Evolutionary conservation across 495 filamentous ascomycete species (phyloP).

Genomic region (Melanomma pulvis-pyrius): DNA sequence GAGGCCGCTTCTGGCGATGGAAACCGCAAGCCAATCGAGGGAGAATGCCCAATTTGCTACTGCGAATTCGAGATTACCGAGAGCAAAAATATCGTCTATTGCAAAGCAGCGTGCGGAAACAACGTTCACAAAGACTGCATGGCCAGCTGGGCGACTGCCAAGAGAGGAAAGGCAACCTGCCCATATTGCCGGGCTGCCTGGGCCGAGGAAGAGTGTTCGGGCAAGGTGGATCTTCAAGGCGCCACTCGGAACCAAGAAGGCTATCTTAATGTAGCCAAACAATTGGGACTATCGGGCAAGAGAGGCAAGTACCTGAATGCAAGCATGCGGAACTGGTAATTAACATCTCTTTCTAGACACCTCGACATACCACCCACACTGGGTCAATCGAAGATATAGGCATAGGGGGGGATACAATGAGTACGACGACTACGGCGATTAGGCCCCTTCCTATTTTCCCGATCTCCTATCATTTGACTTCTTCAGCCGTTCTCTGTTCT

Average conservation of each 20-base stretch:
- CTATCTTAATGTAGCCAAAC: slow-evolving; percentile 66
- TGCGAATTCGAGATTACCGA: slow-evolving; percentile 60
- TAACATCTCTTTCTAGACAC: background rate
- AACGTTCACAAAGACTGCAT: slow-evolving; percentile 78
- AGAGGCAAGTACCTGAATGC: slow-evolving; percentile 50
- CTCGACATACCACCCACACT: background rate
- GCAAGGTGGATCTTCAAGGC: slow-evolving; percentile 51
- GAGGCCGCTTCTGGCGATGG: slow-evolving; percentile 44
- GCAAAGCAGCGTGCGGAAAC: slow-evolving; percentile 72
- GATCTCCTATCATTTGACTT: too few species aligned
- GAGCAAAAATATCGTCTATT: slow-evolving; percentile 67
- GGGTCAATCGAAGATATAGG: background rate
- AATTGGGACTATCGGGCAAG: slow-evolving; percentile 61
- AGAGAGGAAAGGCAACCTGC: slow-evolving; percentile 61
- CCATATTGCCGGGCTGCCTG: slow-evolving; percentile 69
- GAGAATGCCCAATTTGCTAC: slow-evolving; percentile 82
- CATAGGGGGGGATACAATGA: too few species aligned
- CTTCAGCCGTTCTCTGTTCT: too few species aligned
- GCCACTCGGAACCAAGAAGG: slow-evolving; percentile 54
- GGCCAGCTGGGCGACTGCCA: slow-evolving; percentile 66
- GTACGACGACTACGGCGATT: too few species aligned
- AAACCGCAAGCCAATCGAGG: slow-evolving; percentile 66
- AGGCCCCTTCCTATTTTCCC: too few species aligned
- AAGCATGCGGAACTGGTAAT: background rate
- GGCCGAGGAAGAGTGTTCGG: slow-evolving; percentile 56